Evolutionary conservation across 2,329 filamentous ascomycete species (phyloP).

Genomic region (Nigrospora osmanthi): DNA sequence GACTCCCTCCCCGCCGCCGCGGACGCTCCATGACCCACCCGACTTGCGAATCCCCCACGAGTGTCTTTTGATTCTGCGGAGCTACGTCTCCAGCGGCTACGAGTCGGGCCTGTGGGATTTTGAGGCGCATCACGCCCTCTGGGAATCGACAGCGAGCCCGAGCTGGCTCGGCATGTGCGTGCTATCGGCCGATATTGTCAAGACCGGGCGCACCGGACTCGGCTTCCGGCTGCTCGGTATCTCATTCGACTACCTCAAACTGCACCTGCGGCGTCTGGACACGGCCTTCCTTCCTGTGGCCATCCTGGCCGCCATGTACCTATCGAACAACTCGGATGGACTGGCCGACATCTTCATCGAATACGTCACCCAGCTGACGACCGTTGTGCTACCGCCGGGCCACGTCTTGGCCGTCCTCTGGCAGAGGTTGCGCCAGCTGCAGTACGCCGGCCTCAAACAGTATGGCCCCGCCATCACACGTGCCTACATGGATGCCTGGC

Average conservation of each 20-base stretch:
- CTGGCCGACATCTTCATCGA: slow-evolving; percentile 16
- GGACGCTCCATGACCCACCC: slow-evolving; percentile 14
- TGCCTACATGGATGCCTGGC: neutral
- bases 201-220: slow-evolving; percentile 16
- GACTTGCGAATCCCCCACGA: slow-evolving; percentile 16
- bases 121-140: slow-evolving; percentile 5
- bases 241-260: slow-evolving; percentile 19
- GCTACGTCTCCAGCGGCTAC: slow-evolving; percentile 15
- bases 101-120: slow-evolving; percentile 14
- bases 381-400: slow-evolving; percentile 11
- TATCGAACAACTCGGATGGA: slow-evolving; percentile 11
- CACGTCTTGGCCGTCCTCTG: slow-evolving; percentile 19
- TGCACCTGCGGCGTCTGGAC: slow-evolving; percentile 15
- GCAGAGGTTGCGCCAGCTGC: slow-evolving; percentile 7
- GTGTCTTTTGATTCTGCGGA: slow-evolving; percentile 18
- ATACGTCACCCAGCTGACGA: slow-evolving; percentile 16
- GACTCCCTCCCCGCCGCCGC: slow-evolving; percentile 16
- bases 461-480: neutral
- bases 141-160: slow-evolving; percentile 16
- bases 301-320: slow-evolving; percentile 17
- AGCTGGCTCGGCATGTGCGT: slow-evolving; percentile 20
- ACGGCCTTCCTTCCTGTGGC: slow-evolving; percentile 21
- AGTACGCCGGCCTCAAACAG: neutral
- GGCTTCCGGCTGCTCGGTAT: slow-evolving; percentile 16
- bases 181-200: slow-evolving; percentile 18